Evolutionary conservation across 352 stramenopile genomes (phyloP), one percentile per base, ranked within the genome.

Genomic region (Phytophthora quininea): DNA sequence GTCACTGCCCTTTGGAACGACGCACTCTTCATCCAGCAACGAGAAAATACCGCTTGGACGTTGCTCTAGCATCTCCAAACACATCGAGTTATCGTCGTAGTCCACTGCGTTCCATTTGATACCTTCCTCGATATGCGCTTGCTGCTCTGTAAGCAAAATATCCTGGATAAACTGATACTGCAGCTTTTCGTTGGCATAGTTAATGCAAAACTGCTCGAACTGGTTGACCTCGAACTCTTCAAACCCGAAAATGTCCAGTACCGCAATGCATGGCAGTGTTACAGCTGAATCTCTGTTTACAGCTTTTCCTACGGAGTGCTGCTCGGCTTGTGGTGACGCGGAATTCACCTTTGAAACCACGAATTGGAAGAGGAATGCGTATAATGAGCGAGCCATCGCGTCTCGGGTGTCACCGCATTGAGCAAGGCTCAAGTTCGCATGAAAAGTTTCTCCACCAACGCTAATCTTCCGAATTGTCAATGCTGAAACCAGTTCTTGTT

Each of bases 201-300:
- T 94, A 54, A 93, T 93, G 53, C 84, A 92, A 31, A 93, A 88
- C 53, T 94, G 86, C 45, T 93, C 84, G 43, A 93, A 88, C 52
- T 83, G 76, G 69, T 97, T 97, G 24, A 83, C 57, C 3, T 90
- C 73, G 60, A 97, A 97, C 57, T 89, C 84, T 70, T 97, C 91
- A 62, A 97, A 97, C 4, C 91, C 91, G 45, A 97, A 97, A 37
- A 97, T 97, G 71, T 97, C 91, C 29, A 97, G 64, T 11, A 97
- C 78, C 3, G 89, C 89, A 46, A 97, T 96, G 24, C 78, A 94
- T 0, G 73, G 74, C 15, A 57, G 30, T 29, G 32, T 27, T 46
- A 43, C 30, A 30, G 68, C 55, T 14, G 69, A 56, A 27, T 71
- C 60, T 15, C 53, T 74, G 37, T 53, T 64, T 62, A 32, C 38